These are phyloP conservation scores for barrel medic (Medicago truncatula) DNA, from an alignment of 306 rosid species.

Conservation along the genomic window MtrunA17r5.0-ANR NC_053044.1:37446001-37446500, in stretches of 20 bases:
- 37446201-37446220: constrained; percentile 9
- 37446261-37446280: too few species aligned
- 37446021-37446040: neutral
- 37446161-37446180: neutral
- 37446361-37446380: constrained; percentile 1
- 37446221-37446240: constrained; percentile 5
- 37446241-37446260: too few species aligned
- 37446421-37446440: constrained; percentile 16
- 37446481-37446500: neutral
- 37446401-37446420: constrained; percentile 2
- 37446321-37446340: neutral
- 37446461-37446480: constrained; percentile 17
- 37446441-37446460: neutral
- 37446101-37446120: neutral
- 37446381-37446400: neutral
- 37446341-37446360: neutral
- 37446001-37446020: neutral
- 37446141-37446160: neutral
- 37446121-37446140: neutral
- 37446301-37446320: too few species aligned
- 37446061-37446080: constrained; percentile 24
- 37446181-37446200: neutral
- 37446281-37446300: too few species aligned
- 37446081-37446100: neutral
- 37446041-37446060: constrained; percentile 3